Evolutionary conservation across 441 rosid species (phyloP).

Genomic region (Mallotus repandus): DNA sequence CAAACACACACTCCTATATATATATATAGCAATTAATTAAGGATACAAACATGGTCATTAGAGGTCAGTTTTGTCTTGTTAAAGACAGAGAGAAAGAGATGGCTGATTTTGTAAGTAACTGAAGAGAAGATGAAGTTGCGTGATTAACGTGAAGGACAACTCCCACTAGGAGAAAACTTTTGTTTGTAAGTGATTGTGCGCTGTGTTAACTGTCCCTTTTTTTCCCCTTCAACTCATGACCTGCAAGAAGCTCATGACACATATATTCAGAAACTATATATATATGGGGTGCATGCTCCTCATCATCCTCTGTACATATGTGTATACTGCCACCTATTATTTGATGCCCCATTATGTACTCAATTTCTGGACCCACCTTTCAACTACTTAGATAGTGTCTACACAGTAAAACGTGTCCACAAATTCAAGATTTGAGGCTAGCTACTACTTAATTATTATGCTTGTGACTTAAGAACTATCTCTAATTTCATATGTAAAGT

Average conservation of each 20-base stretch:
- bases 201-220: constrained; percentile 33
- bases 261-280: constrained; percentile 2
- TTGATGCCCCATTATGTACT: not conserved
- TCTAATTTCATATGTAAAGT: not conserved
- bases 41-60: not conserved
- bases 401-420: not conserved
- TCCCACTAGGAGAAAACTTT: constrained; percentile 20
- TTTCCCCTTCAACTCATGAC: constrained; percentile 20
- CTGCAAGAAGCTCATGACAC: constrained; percentile 59
- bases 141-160: constrained; percentile 51
- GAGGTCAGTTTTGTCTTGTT: not conserved
- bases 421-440: constrained; percentile 2
- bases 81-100: constrained; percentile 11
- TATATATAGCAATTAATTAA: too few relatives aligned
- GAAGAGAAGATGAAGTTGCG: constrained; percentile 33
- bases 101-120: constrained; percentile 17
- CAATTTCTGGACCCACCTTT: constrained; percentile 22
- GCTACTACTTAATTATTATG: not conserved
- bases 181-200: constrained; percentile 19
- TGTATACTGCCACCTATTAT: not conserved
- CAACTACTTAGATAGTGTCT: constrained; percentile 16
- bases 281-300: constrained; percentile 3
- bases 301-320: not conserved
- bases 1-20: too few relatives aligned
- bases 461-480: constrained; percentile 11